Base-by-base conservation (phyloP, 2,329 filamentous ascomycete genomes). In the Blastomyces percursus region DNA sequence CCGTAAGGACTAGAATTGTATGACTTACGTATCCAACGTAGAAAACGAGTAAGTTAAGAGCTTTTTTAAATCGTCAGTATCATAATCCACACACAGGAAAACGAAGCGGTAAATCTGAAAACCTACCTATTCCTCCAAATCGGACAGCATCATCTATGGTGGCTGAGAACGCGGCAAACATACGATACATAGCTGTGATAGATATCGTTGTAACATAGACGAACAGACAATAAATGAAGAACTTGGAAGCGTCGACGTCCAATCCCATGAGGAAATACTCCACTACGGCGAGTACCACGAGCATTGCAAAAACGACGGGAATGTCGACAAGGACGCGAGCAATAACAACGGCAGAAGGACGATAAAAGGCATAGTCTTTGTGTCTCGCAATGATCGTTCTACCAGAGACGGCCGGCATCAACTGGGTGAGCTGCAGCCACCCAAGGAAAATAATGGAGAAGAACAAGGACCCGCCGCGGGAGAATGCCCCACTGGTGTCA, bases 361-460 rank as follows among this genome's bases (percentile, higher is more conserved):
- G 80, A 69, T 88, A 88, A 72, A 88, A 88, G 0, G 85, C 85
- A 69, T 87, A 89, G 42, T 85, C 82, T 58, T 83, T 82, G 68
- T 89, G 86, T 48, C 86, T 84, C 73, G 76, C 87, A 66, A 82
- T 90, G 21, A 94, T 85, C 0, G 80, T 80, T 62, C 90, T 81
- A 5, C 89, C 87, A 59, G 83, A 83, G 9, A 93, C 86, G 54
- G 88, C 89, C 66, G 87, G 87, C 82, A 89, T 90, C 61, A 92
- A 79, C 72, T 95, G 90, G 0, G 86, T 84, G 57, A 95, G 77
- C 64, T 92, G 89, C 5, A 94, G 79, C 86, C 85, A 88, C 62
- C 80, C 80, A 6, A 88, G 77, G 74, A 88, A 86, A 38, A 88
- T 72, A 65, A 87, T 84, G 1, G 83, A 84, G 75, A 88, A 87